Base-by-base conservation (phyloP, 2,329 filamentous ascomycete genomes). In the Cladosporium sp. region DNA sequence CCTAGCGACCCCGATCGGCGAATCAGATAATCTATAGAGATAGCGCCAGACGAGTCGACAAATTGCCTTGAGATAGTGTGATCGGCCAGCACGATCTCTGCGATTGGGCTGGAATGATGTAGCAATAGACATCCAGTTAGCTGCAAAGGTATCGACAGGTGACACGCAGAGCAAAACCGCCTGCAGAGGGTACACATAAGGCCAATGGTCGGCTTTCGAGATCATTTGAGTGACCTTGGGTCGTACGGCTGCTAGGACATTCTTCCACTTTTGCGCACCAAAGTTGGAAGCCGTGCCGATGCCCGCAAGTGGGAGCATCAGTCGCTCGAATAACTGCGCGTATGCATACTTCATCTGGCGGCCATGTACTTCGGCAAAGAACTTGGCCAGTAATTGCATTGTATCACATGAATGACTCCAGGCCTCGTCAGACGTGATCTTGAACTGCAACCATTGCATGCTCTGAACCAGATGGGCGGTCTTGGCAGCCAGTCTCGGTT, bases 21-120 rank as follows among this genome's bases (percentile, higher is more conserved):
- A 85, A 69, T 99, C 95, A 5, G 87, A 88, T 60, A 75, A 74
- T 15, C 94, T 89, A 77, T 96, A 97, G 3, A 99, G 84, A 77
- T 97, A 98, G 0, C 93, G 94, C 95, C 95, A 99, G 4, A 97
- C 84, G 30, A 99, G 82, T 64, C 94, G 89, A 47, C 93, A 96
- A 59, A 97, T 89, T 15, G 94, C 93, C 75, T 97, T 92, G 28
- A 99, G 84, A 65, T 93, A 93, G 41, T 93, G 85, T 4, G 90
- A 90, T 70, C 92, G 87, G 4, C 91, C 90, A 38, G 85, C 84
- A 32, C 93, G 88, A 77, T 99, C 95, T 76, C 96, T 97, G 52
- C 96, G 83, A 74, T 90, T 92, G 28, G 91, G 84, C 68, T 94
- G 92, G 24, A 96, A 83, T 7, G 90, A 88, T 57, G 91, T 85